These are phyloP conservation scores for Mortierella sp. DNA, from an alignment of 371 early-diverging fungal species.

Conservation along the genomic window DNA sequence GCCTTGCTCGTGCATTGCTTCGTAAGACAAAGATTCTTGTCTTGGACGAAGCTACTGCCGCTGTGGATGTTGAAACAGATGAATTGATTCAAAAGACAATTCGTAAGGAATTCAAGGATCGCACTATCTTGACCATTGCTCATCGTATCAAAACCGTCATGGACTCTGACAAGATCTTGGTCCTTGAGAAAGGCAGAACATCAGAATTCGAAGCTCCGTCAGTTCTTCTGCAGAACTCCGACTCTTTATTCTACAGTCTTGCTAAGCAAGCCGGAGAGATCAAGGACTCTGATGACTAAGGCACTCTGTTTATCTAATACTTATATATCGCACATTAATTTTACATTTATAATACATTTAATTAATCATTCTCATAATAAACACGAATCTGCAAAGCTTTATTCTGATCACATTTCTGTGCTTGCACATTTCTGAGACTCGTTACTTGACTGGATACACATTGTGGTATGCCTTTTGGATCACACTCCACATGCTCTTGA, in stretches of 20 bases:
- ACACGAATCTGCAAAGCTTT: too few relatives aligned
- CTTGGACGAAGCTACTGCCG: constrained; percentile 81
- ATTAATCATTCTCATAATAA: too few relatives aligned
- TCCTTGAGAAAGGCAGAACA: constrained; percentile 78
- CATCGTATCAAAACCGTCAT: constrained; percentile 73
- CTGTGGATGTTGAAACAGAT: constrained; percentile 77
- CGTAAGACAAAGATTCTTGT: constrained; percentile 68
- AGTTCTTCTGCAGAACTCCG: constrained; percentile 62
- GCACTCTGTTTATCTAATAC: background rate
- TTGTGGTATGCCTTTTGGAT: too few relatives aligned
- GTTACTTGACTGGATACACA: too few relatives aligned
- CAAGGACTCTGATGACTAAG: constrained; percentile 31
- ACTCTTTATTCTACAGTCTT: constrained; percentile 68
- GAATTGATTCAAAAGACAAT: constrained; percentile 74
- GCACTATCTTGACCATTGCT: constrained; percentile 51
- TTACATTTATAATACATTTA: background rate
- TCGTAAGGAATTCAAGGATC: constrained; percentile 57
- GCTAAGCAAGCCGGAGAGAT: constrained; percentile 60
- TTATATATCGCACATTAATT: background rate
- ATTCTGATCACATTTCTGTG: too few relatives aligned
- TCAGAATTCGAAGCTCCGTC: constrained; percentile 78
- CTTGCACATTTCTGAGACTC: too few relatives aligned
- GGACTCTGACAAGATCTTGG: constrained; percentile 84
- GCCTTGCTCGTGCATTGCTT: constrained; percentile 74
- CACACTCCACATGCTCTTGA: too few relatives aligned